Evolutionary conservation across 371 early-diverging fungal genomes (phyloP).

Genomic region (Haplosporangium sp.): DNA sequence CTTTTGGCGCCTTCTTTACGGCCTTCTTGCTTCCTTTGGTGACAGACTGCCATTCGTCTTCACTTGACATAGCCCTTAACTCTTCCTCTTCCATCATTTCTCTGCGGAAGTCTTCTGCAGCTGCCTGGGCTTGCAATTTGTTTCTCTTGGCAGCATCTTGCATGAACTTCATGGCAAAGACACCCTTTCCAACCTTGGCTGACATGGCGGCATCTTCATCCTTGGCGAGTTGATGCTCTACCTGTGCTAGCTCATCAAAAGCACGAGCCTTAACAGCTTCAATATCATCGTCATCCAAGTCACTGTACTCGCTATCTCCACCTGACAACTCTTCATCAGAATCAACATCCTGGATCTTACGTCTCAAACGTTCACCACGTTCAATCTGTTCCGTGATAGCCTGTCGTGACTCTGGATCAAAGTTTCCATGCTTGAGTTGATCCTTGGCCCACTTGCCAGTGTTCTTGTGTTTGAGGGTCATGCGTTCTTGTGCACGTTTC

Average conservation of each 20-base stretch:
- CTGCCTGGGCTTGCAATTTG: slow-evolving; percentile 58
- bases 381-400: slow-evolving; percentile 90
- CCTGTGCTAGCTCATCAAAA: slow-evolving; percentile 60
- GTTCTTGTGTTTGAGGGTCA: slow-evolving; percentile 94
- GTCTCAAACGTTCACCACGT: slow-evolving; percentile 82
- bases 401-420: slow-evolving; percentile 80
- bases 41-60: slow-evolving; percentile 59
- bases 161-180: slow-evolving; percentile 98
- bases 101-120: slow-evolving; percentile 59
- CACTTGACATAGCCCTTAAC: slow-evolving; percentile 54
- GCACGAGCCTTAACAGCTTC: slow-evolving; percentile 57
- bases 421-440: slow-evolving; percentile 74
- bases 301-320: slow-evolving; percentile 64
- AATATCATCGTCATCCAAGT: slow-evolving; percentile 58
- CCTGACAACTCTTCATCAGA: slow-evolving; percentile 68
- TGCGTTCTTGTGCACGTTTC: slow-evolving; percentile 90
- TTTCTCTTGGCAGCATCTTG: slow-evolving; percentile 77
- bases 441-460: slow-evolving; percentile 95
- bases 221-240: slow-evolving; percentile 58
- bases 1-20: slow-evolving; percentile 51
- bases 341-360: slow-evolving; percentile 81
- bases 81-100: slow-evolving; percentile 62
- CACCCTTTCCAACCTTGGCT: slow-evolving; percentile 78
- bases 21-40: slow-evolving; percentile 58
- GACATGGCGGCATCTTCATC: slow-evolving; percentile 60